phyloP scores from a whole-genome alignment of 1,284 basidiomycete genomes.

The Porogramme epimiltina region DNA sequence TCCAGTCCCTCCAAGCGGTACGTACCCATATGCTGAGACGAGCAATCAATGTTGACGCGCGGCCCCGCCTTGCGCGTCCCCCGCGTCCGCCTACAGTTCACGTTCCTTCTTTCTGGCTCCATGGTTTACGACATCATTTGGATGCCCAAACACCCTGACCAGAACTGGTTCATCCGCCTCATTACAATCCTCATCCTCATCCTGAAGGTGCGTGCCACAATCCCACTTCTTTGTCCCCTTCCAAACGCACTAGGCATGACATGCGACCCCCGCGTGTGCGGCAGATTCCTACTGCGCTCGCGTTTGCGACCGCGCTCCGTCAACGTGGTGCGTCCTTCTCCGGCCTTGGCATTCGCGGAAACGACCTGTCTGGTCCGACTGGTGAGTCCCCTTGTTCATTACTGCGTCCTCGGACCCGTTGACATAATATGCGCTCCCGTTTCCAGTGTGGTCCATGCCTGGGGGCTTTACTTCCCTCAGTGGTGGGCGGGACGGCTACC shows the following conservation, averaged over 20 bases:
- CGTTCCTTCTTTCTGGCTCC: conserved; percentile 60
- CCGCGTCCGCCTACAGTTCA: conserved; percentile 52
- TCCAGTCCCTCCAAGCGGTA: conserved; percentile 66
- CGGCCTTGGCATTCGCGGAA: conserved; percentile 52
- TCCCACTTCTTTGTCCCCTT: not conserved
- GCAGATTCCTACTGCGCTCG: conserved; percentile 58
- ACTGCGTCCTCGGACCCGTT: not conserved
- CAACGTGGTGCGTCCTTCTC: conserved; percentile 66
- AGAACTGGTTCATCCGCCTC: conserved; percentile 56
- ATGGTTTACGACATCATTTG: conserved; percentile 72
- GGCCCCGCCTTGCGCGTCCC: not conserved
- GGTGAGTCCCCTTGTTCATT: too few species aligned
- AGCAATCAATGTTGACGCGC: not conserved
- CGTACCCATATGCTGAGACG: conserved; percentile 16
- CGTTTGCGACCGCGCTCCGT: conserved; percentile 56
- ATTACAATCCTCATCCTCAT: conserved; percentile 62
- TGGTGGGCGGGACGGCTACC: conserved; percentile 64
- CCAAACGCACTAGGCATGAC: too few species aligned
- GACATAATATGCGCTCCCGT: not conserved
- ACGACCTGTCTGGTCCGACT: conserved; percentile 63
- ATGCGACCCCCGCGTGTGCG: not conserved
- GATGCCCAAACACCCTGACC: conserved; percentile 55
- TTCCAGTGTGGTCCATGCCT: conserved; percentile 84
- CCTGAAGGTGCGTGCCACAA: conserved; percentile 62
- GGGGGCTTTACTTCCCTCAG: conserved; percentile 62